Evolutionary conservation across 768 basidiomycete species (phyloP), one percentile per base, ranked within the genome.

Genomic region (Pisolithus microcarpus): DNA sequence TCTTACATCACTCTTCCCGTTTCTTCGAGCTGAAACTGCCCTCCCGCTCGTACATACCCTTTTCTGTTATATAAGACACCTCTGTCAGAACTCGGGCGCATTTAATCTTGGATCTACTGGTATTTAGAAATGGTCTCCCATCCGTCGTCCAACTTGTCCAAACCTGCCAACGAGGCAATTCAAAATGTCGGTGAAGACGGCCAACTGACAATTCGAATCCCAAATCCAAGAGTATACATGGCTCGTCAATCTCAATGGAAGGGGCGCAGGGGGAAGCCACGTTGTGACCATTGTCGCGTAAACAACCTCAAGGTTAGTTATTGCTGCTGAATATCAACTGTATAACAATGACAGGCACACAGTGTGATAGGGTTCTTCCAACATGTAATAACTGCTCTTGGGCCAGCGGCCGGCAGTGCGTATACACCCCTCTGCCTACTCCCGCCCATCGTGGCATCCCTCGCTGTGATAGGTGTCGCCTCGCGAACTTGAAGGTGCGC

Each of bases 381-480:
- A 76, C 75, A 10, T 86, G 84, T 64, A 86, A 85, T 58, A 81
- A 86, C 58, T 86, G 84, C 54, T 76, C 78, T 21, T 84, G 79
- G 79, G 75, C 77, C 15, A 75, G 73, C 50, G 75, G 76, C n/a
- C 70, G 77, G 54, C 80, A 83, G 52, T 86, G 84, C 68, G 78
- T 75, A 63, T 86, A 86, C 65, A 85, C 84, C 9, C 84, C 84
- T 48, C 66, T 86, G 40, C 84, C 84, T 18, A 86, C 84, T 4
- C 85, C 84, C 38, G 85, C 84, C 37, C 84, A 86, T 63, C 76
- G 84, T 52, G 84, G 84, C 21, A 85, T 86, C 53, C 84, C 84
- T 28, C 73, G 84, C 50, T 86, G 84, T 52, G 84, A 86, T 72
- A 75, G 79, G 38, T 86, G 84, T 67, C 82, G 84, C 19, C 66